Evolutionary conservation across 2,329 filamentous ascomycete genomes (phyloP), one percentile per base, ranked within the genome.

Genomic region (Nothophaeocryptopus gaeumannii): DNA sequence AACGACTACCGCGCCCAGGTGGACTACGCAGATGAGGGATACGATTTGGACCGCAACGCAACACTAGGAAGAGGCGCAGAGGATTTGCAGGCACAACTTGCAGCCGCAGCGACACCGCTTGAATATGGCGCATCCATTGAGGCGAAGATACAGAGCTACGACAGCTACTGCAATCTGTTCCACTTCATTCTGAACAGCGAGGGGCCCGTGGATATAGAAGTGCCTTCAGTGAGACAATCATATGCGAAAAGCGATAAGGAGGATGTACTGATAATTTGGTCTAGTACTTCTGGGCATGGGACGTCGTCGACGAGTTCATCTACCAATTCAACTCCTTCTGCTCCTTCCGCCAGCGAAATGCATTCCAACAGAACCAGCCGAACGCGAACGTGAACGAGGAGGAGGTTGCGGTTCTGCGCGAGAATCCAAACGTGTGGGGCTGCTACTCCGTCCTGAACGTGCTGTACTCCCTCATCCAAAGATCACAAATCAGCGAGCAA

Each of bases 311-410:
- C 73, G 93, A 99, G 75, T 99, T 99, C 78, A 97, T 99, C 76
- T 99, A 99, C 79, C 93, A 99, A 74, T 99, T 99, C 81, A 96
- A 99, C 80, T 95, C 91, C 52, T 99, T 99, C 80, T 97, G 90
- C 72, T 89, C 90, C 57, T 96, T 96, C 81, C 85, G 93, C 68
- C 90, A 95, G 73, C 86, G 90, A 61, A 84, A 96, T 62, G 93
- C 93, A 58, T 83, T 90, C 63, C 83, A 78, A 78, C 63, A 63
- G 42, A 52, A 50, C 35, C 53, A 54, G 41, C 45, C 59, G 30
- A 58, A 53, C 38, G 55, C 55, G 16, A 83, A 72, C 77, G 81
- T 87, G 72, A 95, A 92, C 72, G 88, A 90, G 70, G 93, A 97
- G 74, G 93, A 99, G 74, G 85, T 95, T 59, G 81, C 88, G 73